Base-by-base conservation (phyloP, 257 asterid genomes). In the Thymus quinquecostatus region DNA sequence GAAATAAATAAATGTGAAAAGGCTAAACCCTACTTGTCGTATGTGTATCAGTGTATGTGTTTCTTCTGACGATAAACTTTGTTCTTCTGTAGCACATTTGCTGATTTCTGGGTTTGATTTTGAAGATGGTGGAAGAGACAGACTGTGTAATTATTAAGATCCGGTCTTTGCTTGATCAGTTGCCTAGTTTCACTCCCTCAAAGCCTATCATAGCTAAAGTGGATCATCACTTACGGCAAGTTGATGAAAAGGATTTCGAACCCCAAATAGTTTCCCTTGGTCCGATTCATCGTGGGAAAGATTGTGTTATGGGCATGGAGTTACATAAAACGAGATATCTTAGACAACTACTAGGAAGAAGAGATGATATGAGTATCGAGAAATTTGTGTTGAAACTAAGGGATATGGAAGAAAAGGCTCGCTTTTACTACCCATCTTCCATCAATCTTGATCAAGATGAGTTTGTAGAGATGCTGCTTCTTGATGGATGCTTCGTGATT, bases 401-500 rank as follows among this genome's bases (percentile, higher is more conserved):
- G 30, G 29, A 48, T 65, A 12, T 11, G 34, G 45, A 29, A 4
- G 34, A 65, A 7, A 10, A n/a, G n/a, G 80, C 78, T 10, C 80
- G 79, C 3, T 33, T 54, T 3, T 82, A 78, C 47, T 84, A 84
- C 2, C 78, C 76, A 0, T 78, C 78, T 13, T 75, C 49, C 0
- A 34, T 75, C 11, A 60, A 2, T 63, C 68, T 76, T 2, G 38
- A 44, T 6, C 0, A 30, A 1, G 32, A 66, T 1, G 57, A 79
- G 32, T 71, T 84, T 44, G 57, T 75, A 0, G 76, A 68, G 11
- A 84, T 84, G 84, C 3, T 79, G 68, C 64, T 84, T 5, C 13
- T 84, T 8, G 88, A 84, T 40, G 84, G 84, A 49, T 79, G 80
- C 70, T 84, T 84, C 49, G 68, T 84, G 38, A 57, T 84, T 0